A percentile compares a stretch with the other conserved stretches of the same genome.
Evolutionary conservation across 345 rosid genomes (phyloP).

Genomic region (Salix viminalis): DNA sequence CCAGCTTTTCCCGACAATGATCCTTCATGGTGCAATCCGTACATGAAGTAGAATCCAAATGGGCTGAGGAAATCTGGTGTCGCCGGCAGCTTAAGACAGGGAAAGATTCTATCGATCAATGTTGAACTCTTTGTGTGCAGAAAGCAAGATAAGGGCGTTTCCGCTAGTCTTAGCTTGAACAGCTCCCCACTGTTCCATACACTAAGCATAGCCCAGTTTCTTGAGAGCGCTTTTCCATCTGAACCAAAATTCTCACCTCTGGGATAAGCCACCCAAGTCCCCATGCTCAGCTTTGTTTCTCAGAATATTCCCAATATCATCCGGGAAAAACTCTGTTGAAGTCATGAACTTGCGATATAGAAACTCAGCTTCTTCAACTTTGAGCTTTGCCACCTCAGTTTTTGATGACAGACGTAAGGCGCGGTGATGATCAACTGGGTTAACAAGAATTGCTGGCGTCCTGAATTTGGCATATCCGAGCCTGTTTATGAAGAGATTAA

Average conservation of each 20-base stretch:
- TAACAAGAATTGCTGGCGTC: slow-evolving; percentile 61
- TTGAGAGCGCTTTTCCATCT: slow-evolving; percentile 20
- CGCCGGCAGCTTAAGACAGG: slow-evolving; percentile 46
- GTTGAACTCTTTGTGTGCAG: slow-evolving; percentile 46
- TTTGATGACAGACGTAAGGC: slow-evolving; percentile 26
- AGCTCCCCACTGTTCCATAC: slow-evolving; percentile 75
- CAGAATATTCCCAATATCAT: slow-evolving; percentile 52
- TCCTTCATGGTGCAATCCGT: slow-evolving; percentile 65
- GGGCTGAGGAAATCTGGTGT: slow-evolving; percentile 56
- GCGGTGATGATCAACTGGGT: slow-evolving; percentile 47
- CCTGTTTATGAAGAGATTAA: slow-evolving; percentile 45
- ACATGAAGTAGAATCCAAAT: slow-evolving; percentile 75
- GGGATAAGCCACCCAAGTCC: slow-evolving; percentile 74
- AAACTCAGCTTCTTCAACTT: slow-evolving; percentile 49
- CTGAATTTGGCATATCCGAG: slow-evolving; percentile 51
- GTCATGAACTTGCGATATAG: slow-evolving; percentile 47
- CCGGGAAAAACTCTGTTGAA: slow-evolving; percentile 61
- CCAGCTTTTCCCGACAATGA: slow-evolving; percentile 51
- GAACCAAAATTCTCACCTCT: slow-evolving; percentile 26
- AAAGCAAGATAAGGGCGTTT: slow-evolving; percentile 53
- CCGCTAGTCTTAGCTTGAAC: slow-evolving; percentile 57
- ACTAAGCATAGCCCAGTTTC: slow-evolving; percentile 74
- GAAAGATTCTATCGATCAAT: slow-evolving; percentile 37
- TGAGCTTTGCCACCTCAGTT: slow-evolving; percentile 42
- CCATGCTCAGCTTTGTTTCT: slow-evolving; percentile 58